A percentile compares a stretch with the other conserved stretches of the same genome.
Evolutionary conservation across 2,329 filamentous ascomycete species (phyloP).

Genomic region (Sodiomyces alkalinus): DNA sequence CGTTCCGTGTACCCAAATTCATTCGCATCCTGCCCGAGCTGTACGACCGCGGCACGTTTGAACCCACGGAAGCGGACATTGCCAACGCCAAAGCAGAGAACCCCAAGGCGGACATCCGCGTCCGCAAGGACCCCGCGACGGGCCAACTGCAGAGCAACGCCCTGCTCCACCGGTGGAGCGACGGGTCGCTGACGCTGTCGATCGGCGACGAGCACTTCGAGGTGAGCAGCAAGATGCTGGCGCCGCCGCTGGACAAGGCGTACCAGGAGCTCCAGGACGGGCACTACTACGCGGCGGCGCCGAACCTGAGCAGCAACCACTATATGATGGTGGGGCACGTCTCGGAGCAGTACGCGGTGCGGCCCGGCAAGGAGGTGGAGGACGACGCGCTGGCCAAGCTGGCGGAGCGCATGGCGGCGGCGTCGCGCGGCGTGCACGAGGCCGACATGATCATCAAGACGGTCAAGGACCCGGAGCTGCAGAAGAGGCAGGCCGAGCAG

Average conservation of each 20-base stretch:
- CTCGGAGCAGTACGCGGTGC: slow-evolving; percentile 55
- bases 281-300: slow-evolving; percentile 62
- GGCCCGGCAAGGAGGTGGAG: slow-evolving; percentile 49
- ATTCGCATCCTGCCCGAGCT: slow-evolving; percentile 52
- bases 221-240: slow-evolving; percentile 53
- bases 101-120: slow-evolving; percentile 52
- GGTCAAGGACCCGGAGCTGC: slow-evolving; percentile 59
- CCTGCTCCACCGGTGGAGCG: slow-evolving; percentile 61
- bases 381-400: slow-evolving; percentile 58
- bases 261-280: slow-evolving; percentile 56
- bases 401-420: slow-evolving; percentile 50
- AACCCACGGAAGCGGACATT: slow-evolving; percentile 40
- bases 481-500: slow-evolving; percentile 57
- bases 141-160: slow-evolving; percentile 59
- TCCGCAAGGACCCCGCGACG: slow-evolving; percentile 51
- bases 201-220: slow-evolving; percentile 65
- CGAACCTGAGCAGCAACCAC: slow-evolving; percentile 51
- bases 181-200: slow-evolving; percentile 63
- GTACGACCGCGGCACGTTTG: slow-evolving; percentile 52
- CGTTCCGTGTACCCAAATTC: slow-evolving; percentile 58
- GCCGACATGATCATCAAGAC: slow-evolving; percentile 55
- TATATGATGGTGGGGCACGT: slow-evolving; percentile 63
- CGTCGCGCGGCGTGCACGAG: slow-evolving; percentile 38
- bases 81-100: slow-evolving; percentile 37
- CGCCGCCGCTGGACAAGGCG: slow-evolving; percentile 41